Evolutionary conservation across 2,329 filamentous ascomycete genomes (phyloP), one percentile per base, ranked within the genome.

Genomic region (Alternaria triticina): DNA sequence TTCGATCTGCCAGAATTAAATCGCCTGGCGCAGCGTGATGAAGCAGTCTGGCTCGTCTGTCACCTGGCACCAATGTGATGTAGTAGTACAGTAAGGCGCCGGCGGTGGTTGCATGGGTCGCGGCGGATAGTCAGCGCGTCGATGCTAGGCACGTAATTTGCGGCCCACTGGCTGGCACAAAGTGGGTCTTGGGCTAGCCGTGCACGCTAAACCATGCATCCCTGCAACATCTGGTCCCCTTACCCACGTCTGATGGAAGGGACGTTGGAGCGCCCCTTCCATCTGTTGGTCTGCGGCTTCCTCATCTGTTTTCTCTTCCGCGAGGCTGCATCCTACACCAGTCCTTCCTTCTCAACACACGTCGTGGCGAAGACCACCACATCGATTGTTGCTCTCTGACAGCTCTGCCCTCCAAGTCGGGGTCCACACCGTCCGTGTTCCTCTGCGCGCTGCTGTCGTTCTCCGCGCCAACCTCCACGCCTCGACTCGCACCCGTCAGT

Each of bases 251-350:
- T 52, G 49, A 57, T 55, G 64, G 66, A 67, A 71, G 64, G 69
- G 72, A 65, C 69, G 69, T 72, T 72, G 66, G 64, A 68, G 64
- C 63, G 63, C 65, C 65, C 70, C 66, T 72, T 69, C 66, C 63
- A 62, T 66, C 70, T 68, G 64, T 68, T 69, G 64, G 68, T 67
- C 68, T 69, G 61, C 54, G 52, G 50, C 64, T 66, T 67, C 68
- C 64, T 70, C 71, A 65, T 72, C 65, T 71, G 60, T 45, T 58
- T 62, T 66, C 64, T 65, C 61, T 70, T 59, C 57, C 67, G 67
- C 65, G 66, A 70, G 67, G 58, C 65, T 64, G 59, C 62, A 51
- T 51, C 54, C 55, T 56, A 54, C 62, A 58, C 57, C 47, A 61
- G 65, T 60, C 68, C 56, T 54, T 61, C 57, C 54, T 52, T 57